phyloP scores from a whole-genome alignment of 2,329 filamentous ascomycete genomes.

The Pseudocercospora macadamiae region DNA sequence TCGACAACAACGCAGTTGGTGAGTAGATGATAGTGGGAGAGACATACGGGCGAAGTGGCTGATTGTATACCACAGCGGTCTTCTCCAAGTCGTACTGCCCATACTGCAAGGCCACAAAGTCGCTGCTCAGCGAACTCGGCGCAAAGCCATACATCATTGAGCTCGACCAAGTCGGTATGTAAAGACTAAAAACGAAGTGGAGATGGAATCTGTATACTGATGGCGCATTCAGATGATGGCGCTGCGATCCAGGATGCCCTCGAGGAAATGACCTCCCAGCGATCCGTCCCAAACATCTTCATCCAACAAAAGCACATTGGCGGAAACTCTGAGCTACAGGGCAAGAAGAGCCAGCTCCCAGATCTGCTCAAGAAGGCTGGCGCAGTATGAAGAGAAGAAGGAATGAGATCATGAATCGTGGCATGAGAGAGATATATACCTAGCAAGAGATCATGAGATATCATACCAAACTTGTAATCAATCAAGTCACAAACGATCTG shows the following conservation, averaged over 20 bases:
- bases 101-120: conserved; percentile 82
- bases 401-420: no score
- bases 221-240: conserved; percentile 70
- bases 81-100: conserved; percentile 98
- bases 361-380: conserved; percentile 65
- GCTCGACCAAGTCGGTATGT: conserved; percentile 81
- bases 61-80: conserved; percentile 63
- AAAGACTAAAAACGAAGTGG: conserved; percentile 30
- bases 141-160: conserved; percentile 78
- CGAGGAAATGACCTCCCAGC: conserved; percentile 76
- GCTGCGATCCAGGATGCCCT: conserved; percentile 81
- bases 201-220: background rate
- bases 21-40: background rate
- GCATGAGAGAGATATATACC: no score
- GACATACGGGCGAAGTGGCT: background rate
- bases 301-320: conserved; percentile 91
- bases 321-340: conserved; percentile 87
- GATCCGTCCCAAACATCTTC: conserved; percentile 94
- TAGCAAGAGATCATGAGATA: no score
- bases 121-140: conserved; percentile 67
- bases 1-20: conserved; percentile 87
- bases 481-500: no score
- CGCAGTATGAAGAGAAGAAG: conserved; percentile 48
- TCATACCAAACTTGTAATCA: no score
- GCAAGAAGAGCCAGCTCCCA: conserved; percentile 65